phyloP scores from a whole-genome alignment of 495 filamentous ascomycete species.

The Cryomyces minteri region DNA sequence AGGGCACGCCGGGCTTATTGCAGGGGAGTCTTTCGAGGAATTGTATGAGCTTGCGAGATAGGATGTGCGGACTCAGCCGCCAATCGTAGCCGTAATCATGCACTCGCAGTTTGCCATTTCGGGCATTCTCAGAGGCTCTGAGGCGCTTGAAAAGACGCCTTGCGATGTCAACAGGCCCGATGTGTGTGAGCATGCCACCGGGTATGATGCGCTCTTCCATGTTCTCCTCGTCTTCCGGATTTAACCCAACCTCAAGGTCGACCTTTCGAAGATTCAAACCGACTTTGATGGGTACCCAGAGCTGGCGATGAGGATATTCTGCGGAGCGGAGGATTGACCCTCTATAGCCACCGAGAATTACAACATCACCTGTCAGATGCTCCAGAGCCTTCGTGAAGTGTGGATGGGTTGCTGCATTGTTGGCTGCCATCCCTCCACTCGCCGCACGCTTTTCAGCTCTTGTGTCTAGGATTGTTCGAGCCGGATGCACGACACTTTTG shows the following conservation, averaged over 20 bases:
- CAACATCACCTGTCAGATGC: conserved; percentile 62
- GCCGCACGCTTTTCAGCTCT: background rate
- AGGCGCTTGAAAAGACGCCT: conserved; percentile 63
- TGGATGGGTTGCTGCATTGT: conserved; percentile 18
- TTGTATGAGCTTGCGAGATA: conserved; percentile 45
- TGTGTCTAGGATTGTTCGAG: background rate
- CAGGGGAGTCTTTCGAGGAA: conserved; percentile 61
- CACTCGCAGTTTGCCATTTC: conserved; percentile 52
- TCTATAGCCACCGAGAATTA: conserved; percentile 80
- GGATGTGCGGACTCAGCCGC: conserved; percentile 67
- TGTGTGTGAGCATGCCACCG: conserved; percentile 71
- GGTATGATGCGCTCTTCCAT: conserved; percentile 69
- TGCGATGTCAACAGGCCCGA: conserved; percentile 85
- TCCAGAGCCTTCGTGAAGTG: conserved; percentile 46
- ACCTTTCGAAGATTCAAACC: conserved; percentile 85
- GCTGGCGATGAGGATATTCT: conserved; percentile 55
- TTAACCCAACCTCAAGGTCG: conserved; percentile 72
- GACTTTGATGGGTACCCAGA: conserved; percentile 92
- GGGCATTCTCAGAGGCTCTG: conserved; percentile 50
- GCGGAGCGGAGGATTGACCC: conserved; percentile 81
- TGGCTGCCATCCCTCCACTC: background rate
- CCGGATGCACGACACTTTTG: background rate
- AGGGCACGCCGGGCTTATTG: conserved; percentile 35
- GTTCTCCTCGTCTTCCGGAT: conserved; percentile 66
- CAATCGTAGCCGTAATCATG: conserved; percentile 94